These are phyloP conservation scores for Ophiostoma quercus DNA, from an alignment of 2,329 filamentous ascomycete genomes.

Conservation along the genomic window DNA sequence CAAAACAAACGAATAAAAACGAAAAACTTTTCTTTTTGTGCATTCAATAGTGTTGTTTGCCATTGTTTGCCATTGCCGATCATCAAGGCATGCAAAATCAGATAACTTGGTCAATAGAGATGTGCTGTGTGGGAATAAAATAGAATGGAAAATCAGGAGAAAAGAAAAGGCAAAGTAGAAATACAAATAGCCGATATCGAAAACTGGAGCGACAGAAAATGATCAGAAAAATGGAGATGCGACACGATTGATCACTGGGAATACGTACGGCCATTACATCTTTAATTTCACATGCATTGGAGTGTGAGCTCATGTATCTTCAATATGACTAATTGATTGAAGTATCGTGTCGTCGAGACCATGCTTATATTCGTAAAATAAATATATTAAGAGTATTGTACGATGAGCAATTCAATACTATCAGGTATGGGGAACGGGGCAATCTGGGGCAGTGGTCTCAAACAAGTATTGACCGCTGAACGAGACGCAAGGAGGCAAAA, in stretches of 20 bases:
- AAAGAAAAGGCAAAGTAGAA: neutral
- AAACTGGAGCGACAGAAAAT: neutral
- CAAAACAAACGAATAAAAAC: neutral
- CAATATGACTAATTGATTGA: neutral
- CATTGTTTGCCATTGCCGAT: neutral
- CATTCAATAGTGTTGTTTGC: neutral
- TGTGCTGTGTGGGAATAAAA: neutral
- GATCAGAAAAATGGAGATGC: neutral
- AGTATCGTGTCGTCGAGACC: neutral
- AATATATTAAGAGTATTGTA: neutral
- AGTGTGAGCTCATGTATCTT: neutral
- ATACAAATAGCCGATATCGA: neutral
- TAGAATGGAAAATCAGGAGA: slow-evolving; percentile 3
- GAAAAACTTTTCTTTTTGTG: neutral
- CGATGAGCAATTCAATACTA: neutral
- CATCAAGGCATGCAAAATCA: neutral
- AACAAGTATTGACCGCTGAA: neutral
- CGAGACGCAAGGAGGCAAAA: neutral
- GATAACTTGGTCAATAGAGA: slow-evolving; percentile 3
- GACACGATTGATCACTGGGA: neutral
- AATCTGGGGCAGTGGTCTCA: neutral
- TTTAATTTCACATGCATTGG: neutral
- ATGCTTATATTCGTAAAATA: neutral
- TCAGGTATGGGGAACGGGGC: neutral
- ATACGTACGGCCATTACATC: neutral